Evolutionary conservation across 2,329 filamentous ascomycete species (phyloP).

Genomic region (Fusarium redolens): DNA sequence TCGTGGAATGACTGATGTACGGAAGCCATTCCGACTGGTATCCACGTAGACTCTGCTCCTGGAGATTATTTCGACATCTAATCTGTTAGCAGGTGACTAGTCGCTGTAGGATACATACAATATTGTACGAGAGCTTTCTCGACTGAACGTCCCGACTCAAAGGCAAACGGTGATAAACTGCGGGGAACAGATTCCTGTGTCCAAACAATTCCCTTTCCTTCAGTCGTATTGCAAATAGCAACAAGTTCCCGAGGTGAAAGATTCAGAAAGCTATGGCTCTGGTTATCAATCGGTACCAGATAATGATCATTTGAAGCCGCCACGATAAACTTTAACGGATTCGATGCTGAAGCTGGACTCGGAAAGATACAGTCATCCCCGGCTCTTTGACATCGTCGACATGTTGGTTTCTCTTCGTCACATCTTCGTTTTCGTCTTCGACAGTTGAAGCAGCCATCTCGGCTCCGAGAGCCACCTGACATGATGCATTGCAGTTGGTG

Average conservation of each 20-base stretch:
- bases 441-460: constrained; percentile 56
- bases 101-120: constrained; percentile 14
- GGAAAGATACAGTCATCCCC: constrained; percentile 38
- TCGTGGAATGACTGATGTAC: constrained; percentile 38
- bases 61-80: constrained; percentile 39
- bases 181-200: not conserved
- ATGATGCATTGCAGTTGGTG: constrained; percentile 30
- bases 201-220: not conserved
- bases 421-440: constrained; percentile 63
- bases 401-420: constrained; percentile 48
- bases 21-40: constrained; percentile 36
- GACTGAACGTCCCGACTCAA: constrained; percentile 6
- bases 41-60: constrained; percentile 42
- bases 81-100: not conserved
- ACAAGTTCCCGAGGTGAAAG: constrained; percentile 32
- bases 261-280: constrained; percentile 29
- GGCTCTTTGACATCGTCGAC: constrained; percentile 23
- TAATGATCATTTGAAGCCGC: constrained; percentile 28
- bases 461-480: constrained; percentile 38
- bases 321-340: constrained; percentile 38
- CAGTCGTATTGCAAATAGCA: not conserved
- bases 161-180: constrained; percentile 22
- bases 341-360: constrained; percentile 23
- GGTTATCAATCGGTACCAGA: constrained; percentile 7
- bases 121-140: constrained; percentile 39